A percentile compares a stretch with the other conserved stretches of the same genome.
Evolutionary conservation across 1,139 yeast genomes (phyloP).

Genomic region (Yamadazyma trypodendri): DNA sequence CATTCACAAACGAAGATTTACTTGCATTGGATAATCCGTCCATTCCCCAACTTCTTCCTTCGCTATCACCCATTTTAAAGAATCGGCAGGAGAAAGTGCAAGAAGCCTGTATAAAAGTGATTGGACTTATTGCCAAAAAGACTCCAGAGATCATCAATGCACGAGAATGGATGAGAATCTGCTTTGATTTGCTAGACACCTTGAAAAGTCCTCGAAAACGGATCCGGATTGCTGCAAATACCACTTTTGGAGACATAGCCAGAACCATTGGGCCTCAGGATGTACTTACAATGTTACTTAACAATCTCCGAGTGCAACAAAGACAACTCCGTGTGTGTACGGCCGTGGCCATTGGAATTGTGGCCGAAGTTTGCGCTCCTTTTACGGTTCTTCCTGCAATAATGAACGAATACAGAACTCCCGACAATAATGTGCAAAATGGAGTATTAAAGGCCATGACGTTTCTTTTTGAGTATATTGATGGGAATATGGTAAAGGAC

Average conservation of each 20-base stretch:
- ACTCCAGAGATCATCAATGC: slow-evolving; percentile 89
- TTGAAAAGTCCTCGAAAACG: slow-evolving; percentile 79
- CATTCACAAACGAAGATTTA: slow-evolving; percentile 46
- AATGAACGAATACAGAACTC: slow-evolving; percentile 93
- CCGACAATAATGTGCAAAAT: slow-evolving; percentile 91
- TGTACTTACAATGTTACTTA: slow-evolving; percentile 79
- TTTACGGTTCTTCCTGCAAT: slow-evolving; percentile 94
- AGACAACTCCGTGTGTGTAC: slow-evolving; percentile 96
- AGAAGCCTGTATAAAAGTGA: slow-evolving; percentile 74
- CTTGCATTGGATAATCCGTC: slow-evolving; percentile 73
- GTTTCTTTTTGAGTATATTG: slow-evolving; percentile 92
- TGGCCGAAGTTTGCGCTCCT: slow-evolving; percentile 91
- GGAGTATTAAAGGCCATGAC: slow-evolving; percentile 91
- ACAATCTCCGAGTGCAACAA: slow-evolving; percentile 87
- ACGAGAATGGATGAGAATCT: slow-evolving; percentile 96
- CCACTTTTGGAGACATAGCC: slow-evolving; percentile 89
- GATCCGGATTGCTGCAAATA: slow-evolving; percentile 82
- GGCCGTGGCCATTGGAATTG: slow-evolving; percentile 97
- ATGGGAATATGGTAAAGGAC: slow-evolving; percentile 70
- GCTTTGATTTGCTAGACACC: slow-evolving; percentile 88
- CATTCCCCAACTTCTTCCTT: slow-evolving; percentile 76
- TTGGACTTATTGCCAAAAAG: slow-evolving; percentile 79
- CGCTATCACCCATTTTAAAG: slow-evolving; percentile 86
- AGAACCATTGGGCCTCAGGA: slow-evolving; percentile 96
- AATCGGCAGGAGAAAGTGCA: slow-evolving; percentile 93